Conservation (phyloP, 768 basidiomycete species). For the Psilocybe sp. region DNA sequence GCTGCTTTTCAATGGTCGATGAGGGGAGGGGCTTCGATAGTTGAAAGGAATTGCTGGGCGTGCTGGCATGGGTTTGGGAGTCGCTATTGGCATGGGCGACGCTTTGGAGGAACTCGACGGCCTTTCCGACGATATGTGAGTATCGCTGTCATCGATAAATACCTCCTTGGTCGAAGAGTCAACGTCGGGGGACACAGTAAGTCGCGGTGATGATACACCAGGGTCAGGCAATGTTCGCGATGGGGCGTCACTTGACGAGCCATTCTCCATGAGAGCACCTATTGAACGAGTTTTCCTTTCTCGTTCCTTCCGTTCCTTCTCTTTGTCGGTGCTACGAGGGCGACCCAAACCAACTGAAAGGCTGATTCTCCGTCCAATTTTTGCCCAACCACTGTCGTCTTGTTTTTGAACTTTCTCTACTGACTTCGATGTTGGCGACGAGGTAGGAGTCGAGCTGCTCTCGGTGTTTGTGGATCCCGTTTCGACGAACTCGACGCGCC, state of each 20-base stretch:
- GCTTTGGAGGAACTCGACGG: background rate
- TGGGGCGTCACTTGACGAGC: no score
- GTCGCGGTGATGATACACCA: no score
- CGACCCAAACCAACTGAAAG: constrained; percentile 48
- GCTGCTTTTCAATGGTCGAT: constrained; percentile 1
- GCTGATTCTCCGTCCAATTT: constrained; percentile 62
- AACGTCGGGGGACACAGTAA: no score
- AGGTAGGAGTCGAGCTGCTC: background rate
- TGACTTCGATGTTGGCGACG: constrained; percentile 13
- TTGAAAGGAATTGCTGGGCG: constrained; percentile 2
- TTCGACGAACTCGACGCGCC: constrained; percentile 35
- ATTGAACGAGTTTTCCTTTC: constrained; percentile 32
- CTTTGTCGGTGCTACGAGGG: constrained; percentile 30
- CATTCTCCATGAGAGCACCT: background rate
- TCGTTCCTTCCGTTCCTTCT: constrained; percentile 30
- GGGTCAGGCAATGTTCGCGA: no score
- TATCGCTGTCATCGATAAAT: no score
- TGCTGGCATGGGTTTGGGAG: constrained; percentile 2
- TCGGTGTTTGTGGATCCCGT: constrained; percentile 1
- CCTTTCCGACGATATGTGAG: no score
- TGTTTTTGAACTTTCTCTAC: constrained; percentile 17
- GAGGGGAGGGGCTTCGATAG: constrained; percentile 3
- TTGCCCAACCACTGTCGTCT: constrained; percentile 47
- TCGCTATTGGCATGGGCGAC: background rate
- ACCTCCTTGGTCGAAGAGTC: no score